Conservation (phyloP, 345 rosid genomes). For the Eucalyptus regnans region DNA sequence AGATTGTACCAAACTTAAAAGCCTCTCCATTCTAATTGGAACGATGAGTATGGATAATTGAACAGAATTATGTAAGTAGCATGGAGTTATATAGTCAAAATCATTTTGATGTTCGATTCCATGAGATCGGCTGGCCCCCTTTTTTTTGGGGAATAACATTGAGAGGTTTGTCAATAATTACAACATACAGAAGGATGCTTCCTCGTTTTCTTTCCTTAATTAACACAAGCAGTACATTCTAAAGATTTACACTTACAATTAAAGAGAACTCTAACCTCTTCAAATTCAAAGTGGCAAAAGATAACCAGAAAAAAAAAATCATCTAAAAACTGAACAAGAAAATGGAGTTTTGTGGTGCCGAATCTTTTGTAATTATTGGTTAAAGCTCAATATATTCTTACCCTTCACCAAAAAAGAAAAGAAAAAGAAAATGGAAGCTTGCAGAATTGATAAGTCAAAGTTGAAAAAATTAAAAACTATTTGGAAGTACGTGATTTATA, state of each 20-base stretch:
- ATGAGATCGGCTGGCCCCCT: not conserved
- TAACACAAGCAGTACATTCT: not conserved
- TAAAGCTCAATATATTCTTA: too few relatives aligned
- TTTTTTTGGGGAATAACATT: not conserved
- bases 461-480: not conserved
- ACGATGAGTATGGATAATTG: not conserved
- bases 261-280: not conserved
- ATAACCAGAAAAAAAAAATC: too few relatives aligned
- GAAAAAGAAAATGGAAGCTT: too few relatives aligned
- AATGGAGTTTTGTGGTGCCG: too few relatives aligned
- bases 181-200: not conserved
- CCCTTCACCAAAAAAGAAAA: too few relatives aligned
- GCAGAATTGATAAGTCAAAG: too few relatives aligned
- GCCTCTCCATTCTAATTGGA: too few relatives aligned
- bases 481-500: not conserved
- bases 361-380: too few relatives aligned
- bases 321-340: too few relatives aligned
- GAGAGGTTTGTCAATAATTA: not conserved
- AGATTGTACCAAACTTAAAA: too few relatives aligned
- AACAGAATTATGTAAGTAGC: not conserved
- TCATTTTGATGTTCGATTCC: not conserved
- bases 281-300: too few relatives aligned
- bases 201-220: not conserved
- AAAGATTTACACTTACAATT: too few relatives aligned
- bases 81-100: not conserved